Evolutionary conservation across 2,329 filamentous ascomycete species (phyloP).

Genomic region (Xylariaceae sp.): DNA sequence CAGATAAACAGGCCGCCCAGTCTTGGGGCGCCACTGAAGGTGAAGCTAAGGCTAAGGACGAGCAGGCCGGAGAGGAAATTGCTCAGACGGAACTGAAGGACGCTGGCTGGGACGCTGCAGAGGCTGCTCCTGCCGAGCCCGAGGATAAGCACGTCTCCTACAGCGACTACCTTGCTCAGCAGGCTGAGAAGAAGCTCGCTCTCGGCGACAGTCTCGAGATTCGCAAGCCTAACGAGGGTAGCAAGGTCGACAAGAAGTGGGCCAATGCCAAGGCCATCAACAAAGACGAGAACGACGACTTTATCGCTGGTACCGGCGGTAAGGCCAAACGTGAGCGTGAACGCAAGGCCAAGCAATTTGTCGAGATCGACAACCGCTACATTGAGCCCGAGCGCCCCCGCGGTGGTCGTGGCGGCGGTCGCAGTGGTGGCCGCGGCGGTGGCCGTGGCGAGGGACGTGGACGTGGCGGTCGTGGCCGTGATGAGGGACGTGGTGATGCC

Average conservation of each 20-base stretch:
- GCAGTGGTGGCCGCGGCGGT: slow-evolving; percentile 49
- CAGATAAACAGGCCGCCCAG: slow-evolving; percentile 82
- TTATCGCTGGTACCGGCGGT: slow-evolving; percentile 67
- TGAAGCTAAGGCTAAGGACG: slow-evolving; percentile 80
- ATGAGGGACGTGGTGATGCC: slow-evolving; percentile 33
- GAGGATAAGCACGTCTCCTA: slow-evolving; percentile 91
- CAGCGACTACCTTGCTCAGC: slow-evolving; percentile 75
- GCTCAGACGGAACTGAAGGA: slow-evolving; percentile 82
- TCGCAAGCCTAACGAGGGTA: slow-evolving; percentile 90
- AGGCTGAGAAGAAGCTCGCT: slow-evolving; percentile 68
- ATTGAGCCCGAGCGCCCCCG: slow-evolving; percentile 63
- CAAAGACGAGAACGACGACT: slow-evolving; percentile 68
- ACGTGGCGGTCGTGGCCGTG: slow-evolving; percentile 42
- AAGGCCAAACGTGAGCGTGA: slow-evolving; percentile 84
- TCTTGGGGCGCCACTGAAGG: slow-evolving; percentile 85
- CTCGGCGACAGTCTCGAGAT: slow-evolving; percentile 62
- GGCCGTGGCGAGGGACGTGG: slow-evolving; percentile 47
- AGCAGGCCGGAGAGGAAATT: slow-evolving; percentile 85
- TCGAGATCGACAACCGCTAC: slow-evolving; percentile 85
- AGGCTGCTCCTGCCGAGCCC: slow-evolving; percentile 51
- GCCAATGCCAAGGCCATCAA: slow-evolving; percentile 69
- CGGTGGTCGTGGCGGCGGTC: slow-evolving; percentile 50
- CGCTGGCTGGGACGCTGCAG: slow-evolving; percentile 45
- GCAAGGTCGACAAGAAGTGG: slow-evolving; percentile 88
- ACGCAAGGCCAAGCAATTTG: slow-evolving; percentile 83